Percentiles rank a stretch among this genome's conserved stretches.
Evolutionary conservation across 78 protist species (phyloP).

Genomic region (slime mould (Dictyostelium discoideum)): dicty_2.7 NC_007090.3:1475001-1475500

Average conservation of each 20-base stretch:
- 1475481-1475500: slow-evolving; percentile 55
- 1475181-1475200: slow-evolving; percentile 45
- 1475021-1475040: slow-evolving; percentile 42
- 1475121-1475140: slow-evolving; percentile 70
- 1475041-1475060: slow-evolving; percentile 44
- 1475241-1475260: background rate
- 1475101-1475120: slow-evolving; percentile 62
- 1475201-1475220: background rate
- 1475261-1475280: slow-evolving; percentile 38
- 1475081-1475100: slow-evolving; percentile 12
- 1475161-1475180: slow-evolving; percentile 63
- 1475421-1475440: slow-evolving; percentile 53
- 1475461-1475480: slow-evolving; percentile 60
- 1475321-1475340: slow-evolving; percentile 19
- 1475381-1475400: slow-evolving; percentile 30
- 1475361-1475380: slow-evolving; percentile 55
- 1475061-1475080: slow-evolving; percentile 9
- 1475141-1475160: slow-evolving; percentile 26
- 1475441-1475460: slow-evolving; percentile 51
- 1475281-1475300: background rate
- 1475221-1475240: background rate
- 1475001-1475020: slow-evolving; percentile 38
- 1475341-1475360: slow-evolving; percentile 54
- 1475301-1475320: slow-evolving; percentile 59
- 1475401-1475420: slow-evolving; percentile 32